A percentile compares a stretch with the other conserved stretches of the same genome.
Evolutionary conservation across 352 stramenopile genomes (phyloP).

Genomic region (Pythium sukuiense): DNA sequence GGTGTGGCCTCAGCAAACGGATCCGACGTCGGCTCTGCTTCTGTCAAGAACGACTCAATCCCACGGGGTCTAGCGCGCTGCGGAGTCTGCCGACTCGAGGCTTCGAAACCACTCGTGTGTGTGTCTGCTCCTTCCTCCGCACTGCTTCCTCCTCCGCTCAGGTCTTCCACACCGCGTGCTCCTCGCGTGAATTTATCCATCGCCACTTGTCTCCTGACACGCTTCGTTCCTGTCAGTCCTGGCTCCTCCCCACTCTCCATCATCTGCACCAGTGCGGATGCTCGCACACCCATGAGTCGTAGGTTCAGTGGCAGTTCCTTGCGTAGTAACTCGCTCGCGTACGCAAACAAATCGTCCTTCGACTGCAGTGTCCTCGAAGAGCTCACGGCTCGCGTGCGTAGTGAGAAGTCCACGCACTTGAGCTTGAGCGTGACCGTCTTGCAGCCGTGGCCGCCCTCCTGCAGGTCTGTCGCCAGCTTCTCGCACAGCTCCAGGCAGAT

Average conservation of each 20-base stretch:
- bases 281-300: conserved; percentile 66
- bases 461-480: conserved; percentile 55
- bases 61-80: not conserved
- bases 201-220: conserved; percentile 8
- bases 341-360: conserved; percentile 44
- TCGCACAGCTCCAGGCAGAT: conserved; percentile 72
- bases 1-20: not conserved
- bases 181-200: conserved; percentile 43
- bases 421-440: conserved; percentile 74
- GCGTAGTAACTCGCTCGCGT: conserved; percentile 48
- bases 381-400: conserved; percentile 55
- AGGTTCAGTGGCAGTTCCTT: conserved; percentile 71
- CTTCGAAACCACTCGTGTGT: not conserved
- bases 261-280: conserved; percentile 42
- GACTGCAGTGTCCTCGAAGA: conserved; percentile 40
- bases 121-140: not conserved
- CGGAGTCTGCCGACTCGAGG: not conserved
- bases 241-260: conserved; percentile 18
- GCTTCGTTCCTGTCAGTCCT: conserved; percentile 16
- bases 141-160: not conserved
- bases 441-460: conserved; percentile 37
- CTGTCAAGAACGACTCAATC: not conserved
- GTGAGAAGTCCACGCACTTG: conserved; percentile 65
- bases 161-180: conserved; percentile 1
- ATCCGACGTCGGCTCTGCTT: not conserved